These are phyloP conservation scores for Claviceps spartinae DNA, from an alignment of 2,329 filamentous ascomycete species.

Conservation along the genomic window DNA sequence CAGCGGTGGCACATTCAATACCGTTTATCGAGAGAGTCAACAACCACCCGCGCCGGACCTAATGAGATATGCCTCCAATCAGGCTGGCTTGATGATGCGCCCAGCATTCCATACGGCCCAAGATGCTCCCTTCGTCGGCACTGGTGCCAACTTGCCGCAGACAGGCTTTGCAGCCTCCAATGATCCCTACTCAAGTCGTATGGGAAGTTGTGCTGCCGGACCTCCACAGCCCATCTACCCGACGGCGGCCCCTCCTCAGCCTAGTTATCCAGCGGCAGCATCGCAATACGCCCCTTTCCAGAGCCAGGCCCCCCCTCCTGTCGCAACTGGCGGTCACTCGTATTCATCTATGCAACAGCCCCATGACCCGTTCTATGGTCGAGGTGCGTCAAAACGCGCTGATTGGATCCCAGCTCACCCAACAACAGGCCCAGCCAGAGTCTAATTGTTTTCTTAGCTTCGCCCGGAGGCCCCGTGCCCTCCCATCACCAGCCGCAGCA, in stretches of 20 bases:
- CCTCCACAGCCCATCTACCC: constrained; percentile 21
- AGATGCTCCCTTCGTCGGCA: constrained; percentile 22
- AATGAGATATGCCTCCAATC: constrained; percentile 17
- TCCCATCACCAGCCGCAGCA: constrained; percentile 15
- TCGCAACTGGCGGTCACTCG: constrained; percentile 13
- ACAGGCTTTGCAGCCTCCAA: constrained; percentile 11
- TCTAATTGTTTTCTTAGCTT: constrained; percentile 39
- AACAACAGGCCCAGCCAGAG: constrained; percentile 9
- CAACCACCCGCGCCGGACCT: constrained; percentile 21
- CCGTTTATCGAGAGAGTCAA: constrained; percentile 18
- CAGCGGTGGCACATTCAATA: constrained; percentile 18
- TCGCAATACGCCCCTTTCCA: constrained; percentile 19
- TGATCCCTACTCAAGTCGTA: constrained; percentile 20
- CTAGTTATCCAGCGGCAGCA: constrained; percentile 18
- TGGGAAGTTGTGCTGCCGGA: constrained; percentile 16
- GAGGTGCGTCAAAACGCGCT: constrained; percentile 38
- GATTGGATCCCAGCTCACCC: constrained; percentile 6
- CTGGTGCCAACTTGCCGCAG: constrained; percentile 22
- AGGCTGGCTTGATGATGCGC: constrained; percentile 18
- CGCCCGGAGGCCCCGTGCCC: constrained; percentile 32
- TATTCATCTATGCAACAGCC: constrained; percentile 24
- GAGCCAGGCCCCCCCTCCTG: constrained; percentile 21
- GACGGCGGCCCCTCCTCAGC: constrained; percentile 17
- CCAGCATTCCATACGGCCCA: constrained; percentile 17
- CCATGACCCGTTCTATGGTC: constrained; percentile 41